These are phyloP conservation scores for Chenopodium quinoa DNA, from an alignment of 148 eudicot genomes.

Conservation along the genomic window DNA sequence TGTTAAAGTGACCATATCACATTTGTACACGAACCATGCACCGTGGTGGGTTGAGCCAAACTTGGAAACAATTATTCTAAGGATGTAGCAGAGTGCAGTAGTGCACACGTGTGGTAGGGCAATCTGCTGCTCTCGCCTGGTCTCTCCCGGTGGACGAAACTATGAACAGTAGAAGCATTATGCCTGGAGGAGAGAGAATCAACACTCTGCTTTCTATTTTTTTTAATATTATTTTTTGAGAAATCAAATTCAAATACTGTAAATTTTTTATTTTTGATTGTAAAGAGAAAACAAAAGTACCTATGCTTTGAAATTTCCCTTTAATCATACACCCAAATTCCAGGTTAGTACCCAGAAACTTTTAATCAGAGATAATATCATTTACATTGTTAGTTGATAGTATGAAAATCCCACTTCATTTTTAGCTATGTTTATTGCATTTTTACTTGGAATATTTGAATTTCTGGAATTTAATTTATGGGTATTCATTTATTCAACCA, in stretches of 20 bases:
- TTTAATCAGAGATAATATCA: not conserved
- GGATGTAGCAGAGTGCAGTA: not conserved
- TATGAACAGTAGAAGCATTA: not conserved
- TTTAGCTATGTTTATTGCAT: no score
- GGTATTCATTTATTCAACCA: not conserved
- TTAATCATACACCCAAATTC: slow-evolving; percentile 1
- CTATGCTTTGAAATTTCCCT: slow-evolving; percentile 9
- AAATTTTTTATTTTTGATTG: not conserved
- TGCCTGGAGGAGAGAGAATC: not conserved
- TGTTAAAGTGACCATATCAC: no score
- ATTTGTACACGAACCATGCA: no score
- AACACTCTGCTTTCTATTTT: not conserved
- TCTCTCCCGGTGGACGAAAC: slow-evolving; percentile 11
- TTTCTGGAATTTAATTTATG: slow-evolving; percentile 6
- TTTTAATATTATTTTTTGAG: not conserved
- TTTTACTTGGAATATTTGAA: not conserved
- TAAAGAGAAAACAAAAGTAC: not conserved
- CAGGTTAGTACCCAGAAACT: slow-evolving; percentile 13
- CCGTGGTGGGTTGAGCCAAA: no score
- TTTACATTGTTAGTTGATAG: not conserved
- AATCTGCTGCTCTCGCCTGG: not conserved
- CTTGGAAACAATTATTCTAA: no score
- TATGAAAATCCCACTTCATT: not conserved
- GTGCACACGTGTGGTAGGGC: slow-evolving; percentile 25
- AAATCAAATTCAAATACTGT: not conserved